Conservation (phyloP, 495 filamentous ascomycete genomes). For the Penicillium arizonense region DNA sequence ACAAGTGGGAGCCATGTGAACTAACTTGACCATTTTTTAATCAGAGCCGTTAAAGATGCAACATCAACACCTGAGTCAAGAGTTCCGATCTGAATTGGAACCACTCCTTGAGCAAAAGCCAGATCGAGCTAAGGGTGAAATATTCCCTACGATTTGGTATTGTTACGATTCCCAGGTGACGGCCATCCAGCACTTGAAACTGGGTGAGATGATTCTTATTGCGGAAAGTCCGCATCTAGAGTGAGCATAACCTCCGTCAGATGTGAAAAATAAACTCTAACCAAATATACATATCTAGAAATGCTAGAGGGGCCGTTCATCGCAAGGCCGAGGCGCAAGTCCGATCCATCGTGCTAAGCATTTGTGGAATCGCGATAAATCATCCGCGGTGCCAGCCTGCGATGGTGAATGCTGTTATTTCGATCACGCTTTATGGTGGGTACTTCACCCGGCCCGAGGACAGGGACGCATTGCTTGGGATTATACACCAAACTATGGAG, state of each 20-base stretch:
- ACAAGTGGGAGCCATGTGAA: too few relatives aligned
- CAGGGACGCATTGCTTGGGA: slow-evolving; percentile 17
- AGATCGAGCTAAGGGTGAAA: slow-evolving; percentile 19
- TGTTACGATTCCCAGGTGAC: slow-evolving; percentile 20
- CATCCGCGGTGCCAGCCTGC: slow-evolving; percentile 18
- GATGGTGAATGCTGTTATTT: slow-evolving; percentile 28
- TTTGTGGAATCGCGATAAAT: slow-evolving; percentile 24
- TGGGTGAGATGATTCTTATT: slow-evolving; percentile 23
- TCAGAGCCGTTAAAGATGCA: slow-evolving; percentile 16
- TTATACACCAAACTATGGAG: slow-evolving; percentile 14
- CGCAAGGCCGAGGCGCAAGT: slow-evolving; percentile 26
- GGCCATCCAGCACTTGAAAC: slow-evolving; percentile 20
- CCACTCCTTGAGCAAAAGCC: slow-evolving; percentile 21
- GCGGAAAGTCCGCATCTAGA: slow-evolving; percentile 24
- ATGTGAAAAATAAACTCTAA: background rate
- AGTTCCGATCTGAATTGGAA: slow-evolving; percentile 12
- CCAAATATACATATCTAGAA: background rate
- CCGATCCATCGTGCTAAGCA: slow-evolving; percentile 21
- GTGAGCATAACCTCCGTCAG: slow-evolving; percentile 7
- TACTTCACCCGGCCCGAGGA: slow-evolving; percentile 26
- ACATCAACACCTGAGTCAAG: slow-evolving; percentile 12
- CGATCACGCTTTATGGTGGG: slow-evolving; percentile 23
- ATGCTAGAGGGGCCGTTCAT: slow-evolving; percentile 15
- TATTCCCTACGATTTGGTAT: slow-evolving; percentile 30
- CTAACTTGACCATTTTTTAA: too few relatives aligned